A percentile compares a stretch with the other conserved stretches of the same genome.
Evolutionary conservation across 2,329 filamentous ascomycete species (phyloP).

Genomic region (Aspergillus spinulosporus): DNA sequence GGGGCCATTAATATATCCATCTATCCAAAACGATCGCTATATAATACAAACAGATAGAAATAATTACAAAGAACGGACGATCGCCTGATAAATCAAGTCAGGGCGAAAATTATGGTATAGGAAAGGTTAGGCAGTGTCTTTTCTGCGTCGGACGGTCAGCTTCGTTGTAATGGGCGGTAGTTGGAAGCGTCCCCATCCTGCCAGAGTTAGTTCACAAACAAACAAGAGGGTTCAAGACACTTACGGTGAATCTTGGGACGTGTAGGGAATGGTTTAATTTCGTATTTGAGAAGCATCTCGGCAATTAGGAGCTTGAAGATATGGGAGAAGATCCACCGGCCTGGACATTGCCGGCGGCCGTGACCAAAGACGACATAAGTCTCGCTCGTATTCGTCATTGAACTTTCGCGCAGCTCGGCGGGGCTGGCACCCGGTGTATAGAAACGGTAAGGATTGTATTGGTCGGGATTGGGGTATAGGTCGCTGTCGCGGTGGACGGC

Average conservation of each 20-base stretch:
- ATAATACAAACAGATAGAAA: background rate
- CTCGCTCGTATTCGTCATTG: conserved; percentile 17
- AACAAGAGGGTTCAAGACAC: background rate
- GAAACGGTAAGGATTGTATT: conserved; percentile 19
- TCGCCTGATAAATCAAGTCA: background rate
- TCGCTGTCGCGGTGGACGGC: conserved; percentile 19
- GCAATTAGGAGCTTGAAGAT: conserved; percentile 17
- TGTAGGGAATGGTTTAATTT: conserved; percentile 14
- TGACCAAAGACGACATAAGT: conserved; percentile 19
- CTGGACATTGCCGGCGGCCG: conserved; percentile 18
- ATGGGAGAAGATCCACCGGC: conserved; percentile 18
- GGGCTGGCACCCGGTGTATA: conserved; percentile 3
- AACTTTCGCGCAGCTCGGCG: conserved; percentile 8
- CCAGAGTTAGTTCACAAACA: background rate
- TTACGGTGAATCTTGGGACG: conserved; percentile 18
- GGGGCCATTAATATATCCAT: background rate
- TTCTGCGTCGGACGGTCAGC: conserved; percentile 15
- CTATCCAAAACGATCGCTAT: background rate
- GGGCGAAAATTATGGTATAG: background rate
- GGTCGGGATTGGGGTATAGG: conserved; percentile 14
- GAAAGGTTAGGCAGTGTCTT: conserved; percentile 4
- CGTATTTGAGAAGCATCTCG: conserved; percentile 20
- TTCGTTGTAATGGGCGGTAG: conserved; percentile 16
- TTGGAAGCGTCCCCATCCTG: conserved; percentile 20
- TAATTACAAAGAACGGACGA: conserved; percentile 1